Evolutionary conservation across 78 protist genomes (phyloP).

Genomic region (Neovahlkampfia damariscottae): DNA sequence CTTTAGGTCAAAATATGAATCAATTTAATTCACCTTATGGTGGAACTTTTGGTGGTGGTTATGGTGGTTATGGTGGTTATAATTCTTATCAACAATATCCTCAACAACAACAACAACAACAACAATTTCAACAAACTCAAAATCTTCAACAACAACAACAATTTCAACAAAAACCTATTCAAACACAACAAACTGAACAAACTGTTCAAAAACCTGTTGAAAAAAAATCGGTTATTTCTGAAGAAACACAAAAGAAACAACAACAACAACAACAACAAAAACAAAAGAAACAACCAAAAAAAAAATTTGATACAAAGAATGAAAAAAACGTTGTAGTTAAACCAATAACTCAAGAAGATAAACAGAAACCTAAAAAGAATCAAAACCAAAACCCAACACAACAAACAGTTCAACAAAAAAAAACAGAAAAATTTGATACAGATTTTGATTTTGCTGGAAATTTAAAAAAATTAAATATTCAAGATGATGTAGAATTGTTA

Average conservation of each 20-base stretch:
- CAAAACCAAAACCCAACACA: too few relatives aligned
- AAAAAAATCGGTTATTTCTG: neutral
- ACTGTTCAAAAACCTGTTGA: neutral
- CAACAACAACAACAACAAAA: neutral
- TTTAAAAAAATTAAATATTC: too few relatives aligned
- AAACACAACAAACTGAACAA: neutral
- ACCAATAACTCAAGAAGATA: too few relatives aligned
- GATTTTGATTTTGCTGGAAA: too few relatives aligned
- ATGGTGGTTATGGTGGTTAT: neutral
- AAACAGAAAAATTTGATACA: too few relatives aligned
- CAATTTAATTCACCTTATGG: neutral
- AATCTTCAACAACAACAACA: neutral
- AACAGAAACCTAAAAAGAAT: too few relatives aligned
- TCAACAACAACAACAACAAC: constrained; percentile 20
- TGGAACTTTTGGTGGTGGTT: neutral
- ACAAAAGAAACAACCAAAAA: neutral
- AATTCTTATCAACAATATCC: neutral
- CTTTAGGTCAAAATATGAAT: neutral
- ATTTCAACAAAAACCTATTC: neutral
- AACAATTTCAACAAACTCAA: constrained; percentile 9
- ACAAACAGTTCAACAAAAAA: too few relatives aligned
- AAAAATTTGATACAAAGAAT: too few relatives aligned
- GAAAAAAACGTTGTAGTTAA: too few relatives aligned
- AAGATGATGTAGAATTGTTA: constrained; percentile 3
- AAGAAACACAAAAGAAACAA: neutral